Evolutionary conservation across 306 rosid genomes (phyloP).

Genomic region (Arachis stenosperma): DNA sequence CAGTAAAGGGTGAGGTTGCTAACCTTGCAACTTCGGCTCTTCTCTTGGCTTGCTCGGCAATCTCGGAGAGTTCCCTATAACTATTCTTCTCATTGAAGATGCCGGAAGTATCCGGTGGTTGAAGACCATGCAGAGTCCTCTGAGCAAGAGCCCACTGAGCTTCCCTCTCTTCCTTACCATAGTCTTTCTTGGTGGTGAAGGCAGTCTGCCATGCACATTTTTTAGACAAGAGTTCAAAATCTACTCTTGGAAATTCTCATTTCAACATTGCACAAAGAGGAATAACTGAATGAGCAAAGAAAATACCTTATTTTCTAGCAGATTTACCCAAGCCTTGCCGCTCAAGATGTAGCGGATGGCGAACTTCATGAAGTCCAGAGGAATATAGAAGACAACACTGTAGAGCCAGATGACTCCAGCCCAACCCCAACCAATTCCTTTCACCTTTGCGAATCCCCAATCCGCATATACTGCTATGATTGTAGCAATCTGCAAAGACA

Average conservation of each 20-base stretch:
- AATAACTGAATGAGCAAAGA: neutral
- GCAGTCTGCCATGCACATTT: slow-evolving; percentile 71
- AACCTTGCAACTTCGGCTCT: slow-evolving; percentile 99
- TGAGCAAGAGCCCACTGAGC: slow-evolving; percentile 99
- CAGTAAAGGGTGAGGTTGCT: slow-evolving; percentile 8
- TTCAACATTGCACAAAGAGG: slow-evolving; percentile 3
- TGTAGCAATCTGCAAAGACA: slow-evolving; percentile 80
- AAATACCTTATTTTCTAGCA: slow-evolving; percentile 86
- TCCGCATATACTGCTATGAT: slow-evolving; percentile 85
- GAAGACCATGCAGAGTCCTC: slow-evolving; percentile 95
- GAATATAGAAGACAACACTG: slow-evolving; percentile 84
- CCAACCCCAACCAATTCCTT: slow-evolving; percentile 98
- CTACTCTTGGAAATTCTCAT: slow-evolving; percentile 9
- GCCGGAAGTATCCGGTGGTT: slow-evolving; percentile 67
- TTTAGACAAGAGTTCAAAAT: slow-evolving; percentile 30
- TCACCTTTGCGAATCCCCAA: slow-evolving; percentile 87
- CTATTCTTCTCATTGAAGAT: slow-evolving; percentile 82
- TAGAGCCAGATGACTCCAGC: slow-evolving; percentile 98
- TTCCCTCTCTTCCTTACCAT: slow-evolving; percentile 91
- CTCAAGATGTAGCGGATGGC: slow-evolving; percentile 88
- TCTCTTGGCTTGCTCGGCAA: slow-evolving; percentile 97
- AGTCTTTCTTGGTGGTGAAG: slow-evolving; percentile 98
- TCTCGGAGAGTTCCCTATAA: slow-evolving; percentile 94
- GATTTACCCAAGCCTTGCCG: slow-evolving; percentile 95
- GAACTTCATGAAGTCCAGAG: slow-evolving; percentile 80